Base-by-base conservation (phyloP, 2,329 filamentous ascomycete genomes). In the Aspergillus fumigatus region DNA sequence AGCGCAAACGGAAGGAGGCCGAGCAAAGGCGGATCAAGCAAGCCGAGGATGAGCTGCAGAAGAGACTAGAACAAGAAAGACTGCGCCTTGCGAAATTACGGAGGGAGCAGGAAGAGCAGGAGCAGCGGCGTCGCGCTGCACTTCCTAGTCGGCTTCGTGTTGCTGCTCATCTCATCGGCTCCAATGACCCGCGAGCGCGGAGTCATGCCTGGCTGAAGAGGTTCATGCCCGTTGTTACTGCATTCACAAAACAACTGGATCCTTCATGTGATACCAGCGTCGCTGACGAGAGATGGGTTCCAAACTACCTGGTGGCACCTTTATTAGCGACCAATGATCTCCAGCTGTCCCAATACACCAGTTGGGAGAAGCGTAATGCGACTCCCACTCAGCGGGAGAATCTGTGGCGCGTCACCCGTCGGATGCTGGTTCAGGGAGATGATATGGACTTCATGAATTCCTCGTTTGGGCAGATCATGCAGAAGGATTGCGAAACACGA, bases 311-410 rank as follows among this genome's bases (percentile, higher is more conserved):
- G 60, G 75, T 78, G 61, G 79, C 78, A 29, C 76, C 76, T 45
- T 62, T 81, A 47, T 68, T 81, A 52, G 77, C 74, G 38, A 79
- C 77, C 8, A 80, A 79, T 58, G 79, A 81, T 60, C 69, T 80
- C 38, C 76, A 78, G 54, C 70, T 80, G 48, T 75, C 75, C 32
- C 76, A 79, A 59, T 80, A 78, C 64, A 69, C 75, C 38, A 74
- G 72, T 57, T 79, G 77, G 73, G 75, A 79, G 62, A 79, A 75
- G 57, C 73, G 76, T 48, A 67, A 69, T 8, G 74, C 74, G 19
- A 80, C 75, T 17, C 61, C 62, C 21, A 71, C 72, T 14, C 76
- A 81, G 62, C 71, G 75, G 52, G 70, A 70, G 55, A 77, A 77
- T 52, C 65, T 80, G 50, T 80, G 78, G 78, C 75, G 77, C 56